Evolutionary conservation across 78 protist species (phyloP), one percentile per base, ranked within the genome.

Genomic region (Ministeria vibrans): DNA sequence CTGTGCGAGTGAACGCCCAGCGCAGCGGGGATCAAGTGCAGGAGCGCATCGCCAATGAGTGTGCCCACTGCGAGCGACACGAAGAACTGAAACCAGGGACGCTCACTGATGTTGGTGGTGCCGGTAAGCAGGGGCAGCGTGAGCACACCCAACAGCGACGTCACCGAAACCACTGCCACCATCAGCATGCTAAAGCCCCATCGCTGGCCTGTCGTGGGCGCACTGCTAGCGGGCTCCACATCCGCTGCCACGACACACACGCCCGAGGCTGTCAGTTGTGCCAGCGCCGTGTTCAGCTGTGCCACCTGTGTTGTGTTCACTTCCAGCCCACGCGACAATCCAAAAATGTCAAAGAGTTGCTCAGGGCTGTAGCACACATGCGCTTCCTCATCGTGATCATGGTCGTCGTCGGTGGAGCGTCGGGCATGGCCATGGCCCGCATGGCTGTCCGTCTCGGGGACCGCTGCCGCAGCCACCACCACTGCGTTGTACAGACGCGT

Each of bases 31-130:
- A 75, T 38, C 27, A 75, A 7, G 38, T 75, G 79, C 49, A 44
- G 43, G 42, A 75, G 9, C 42, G 59, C 66, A 41, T 75, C 79
- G 27, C 79, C 79, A n/a, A 75, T 15, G 42, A 75, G 79, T 4
- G 59, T 38, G 11, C 79, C 79, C 7, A 75, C 66, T 7, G 79
- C 79, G 42, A 75, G 73, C 9, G 43, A 9, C n/a, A 49, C 55
- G 15, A 49, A 49, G 55, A 49, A 49, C n/a, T 20, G 55, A 49
- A 15, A 49, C 15, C 55, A 49, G 15, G 55, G 9, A 20, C n/a
- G 55, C 9, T 49, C 15, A 9, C n/a, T 20, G 55, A 9, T 15
- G 55, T 49, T n/a, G n/a, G n/a, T n/a, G n/a, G 55, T 49, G 55
- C 55, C 55, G n/a, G 9, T 49, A 9, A 49, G 9, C 9, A 9